These are phyloP conservation scores for Candida coquimbonensis DNA, from an alignment of 805 yeast species.

Conservation along the genomic window DNA sequence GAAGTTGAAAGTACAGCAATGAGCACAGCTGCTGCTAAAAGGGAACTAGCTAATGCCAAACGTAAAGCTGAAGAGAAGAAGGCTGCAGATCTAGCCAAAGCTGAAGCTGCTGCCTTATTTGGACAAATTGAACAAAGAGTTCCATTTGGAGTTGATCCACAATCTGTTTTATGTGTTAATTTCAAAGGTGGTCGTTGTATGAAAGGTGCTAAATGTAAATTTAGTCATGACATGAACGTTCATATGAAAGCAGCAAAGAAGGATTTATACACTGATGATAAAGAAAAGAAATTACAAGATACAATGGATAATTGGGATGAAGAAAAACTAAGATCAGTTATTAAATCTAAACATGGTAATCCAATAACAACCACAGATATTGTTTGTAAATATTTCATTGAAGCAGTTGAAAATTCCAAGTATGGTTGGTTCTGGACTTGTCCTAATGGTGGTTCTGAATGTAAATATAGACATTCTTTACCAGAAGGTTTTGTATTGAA, in stretches of 20 bases:
- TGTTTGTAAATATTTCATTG: conserved; percentile 89
- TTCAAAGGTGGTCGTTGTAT: conserved; percentile 85
- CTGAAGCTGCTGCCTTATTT: conserved; percentile 76
- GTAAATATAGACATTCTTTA: conserved; percentile 91
- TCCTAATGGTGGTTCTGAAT: conserved; percentile 87
- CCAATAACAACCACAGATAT: conserved; percentile 90
- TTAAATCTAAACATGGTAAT: conserved; percentile 85
- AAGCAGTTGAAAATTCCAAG: conserved; percentile 94
- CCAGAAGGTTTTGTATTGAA: conserved; percentile 96
- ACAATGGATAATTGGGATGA: conserved; percentile 98
- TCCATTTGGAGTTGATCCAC: conserved; percentile 97
- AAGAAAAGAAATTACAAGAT: conserved; percentile 63
- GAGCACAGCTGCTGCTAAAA: conserved; percentile 52
- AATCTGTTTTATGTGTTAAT: conserved; percentile 82
- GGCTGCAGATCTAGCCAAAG: conserved; percentile 84
- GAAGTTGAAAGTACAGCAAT: conserved; percentile 57
- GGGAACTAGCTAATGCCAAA: conserved; percentile 68
- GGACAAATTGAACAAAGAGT: conserved; percentile 75
- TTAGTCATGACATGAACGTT: conserved; percentile 78
- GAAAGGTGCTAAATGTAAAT: conserved; percentile 79
- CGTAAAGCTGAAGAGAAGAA: conserved; percentile 72
- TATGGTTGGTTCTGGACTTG: conserved; percentile 99
- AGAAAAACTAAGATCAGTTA: conserved; percentile 82
- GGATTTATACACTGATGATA: conserved; percentile 87
- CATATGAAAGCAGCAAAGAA: conserved; percentile 87